Evolutionary conservation across 2,329 filamentous ascomycete species (phyloP), one percentile per base, ranked within the genome.

Genomic region (Berkeleyomyces rouxiae): DNA sequence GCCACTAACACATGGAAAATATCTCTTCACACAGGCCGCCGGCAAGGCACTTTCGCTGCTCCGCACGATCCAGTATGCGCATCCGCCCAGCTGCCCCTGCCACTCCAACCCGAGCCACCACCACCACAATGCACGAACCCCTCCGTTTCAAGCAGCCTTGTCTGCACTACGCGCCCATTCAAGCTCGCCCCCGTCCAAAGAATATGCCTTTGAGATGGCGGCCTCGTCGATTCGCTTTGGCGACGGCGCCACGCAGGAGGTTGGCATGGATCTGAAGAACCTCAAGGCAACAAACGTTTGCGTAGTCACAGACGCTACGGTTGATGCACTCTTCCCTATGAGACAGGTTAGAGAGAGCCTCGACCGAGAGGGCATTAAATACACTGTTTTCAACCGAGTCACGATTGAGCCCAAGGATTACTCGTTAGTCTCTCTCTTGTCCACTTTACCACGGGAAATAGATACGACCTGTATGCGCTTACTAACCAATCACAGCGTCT

Each of bases 191-290:
- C 75, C 79, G 7, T 80, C 90, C 70, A 63, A 63, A 72, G 93
- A 99, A 73, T 99, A 99, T 75, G 93, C 93, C 11, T 99, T 99
- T 71, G 93, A 99, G 73, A 95, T 99, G 92, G 93, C 93, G 0
- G 90, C 93, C 1, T 95, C 89, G 0, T 89, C 87, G 37, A 96
- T 99, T 70, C 84, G 93, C 10, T 99, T 97, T 69, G 93, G 93
- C 0, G 89, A 90, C 0, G 93, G 93, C 4, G 88, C 87, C 63
- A 99, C 93, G 33, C 89, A 90, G 73, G 93, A 99, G 74, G 90
- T 99, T 23, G 93, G 93, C 67, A 97, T 97, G 93, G 93, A 99
- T 74, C 85, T 97, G 68, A 86, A 84, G 74, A 97, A 99, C 71
- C 80, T 99, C 78, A 87, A 88, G 11, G 85, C 87, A 5, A 87